Conservation (phyloP, 2,329 filamentous ascomycete genomes). For the Stagonosporopsis tanaceti region DNA sequence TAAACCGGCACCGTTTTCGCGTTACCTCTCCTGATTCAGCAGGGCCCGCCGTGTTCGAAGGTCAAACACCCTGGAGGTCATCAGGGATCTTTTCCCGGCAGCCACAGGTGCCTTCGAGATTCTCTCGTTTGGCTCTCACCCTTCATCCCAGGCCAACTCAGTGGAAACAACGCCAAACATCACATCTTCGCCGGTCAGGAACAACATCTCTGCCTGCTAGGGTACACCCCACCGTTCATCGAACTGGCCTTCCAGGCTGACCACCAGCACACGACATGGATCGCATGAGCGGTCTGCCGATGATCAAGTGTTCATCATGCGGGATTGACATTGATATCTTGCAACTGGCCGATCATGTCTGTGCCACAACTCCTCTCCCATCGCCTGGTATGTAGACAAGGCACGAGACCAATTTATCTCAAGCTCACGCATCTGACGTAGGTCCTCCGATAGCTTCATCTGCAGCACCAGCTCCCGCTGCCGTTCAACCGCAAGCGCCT, state of each 20-base stretch:
- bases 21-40: conserved; percentile 41
- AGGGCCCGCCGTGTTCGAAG: conserved; percentile 34
- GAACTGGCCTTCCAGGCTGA: conserved; percentile 9
- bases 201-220: conserved; percentile 8
- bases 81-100: conserved; percentile 35
- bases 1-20: conserved; percentile 46
- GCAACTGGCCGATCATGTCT: conserved; percentile 85
- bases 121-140: conserved; percentile 25
- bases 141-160: conserved; percentile 37
- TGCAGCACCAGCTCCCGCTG: conserved; percentile 2
- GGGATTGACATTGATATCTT: conserved; percentile 77
- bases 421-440: conserved; percentile 5
- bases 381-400: conserved; percentile 52
- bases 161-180: conserved; percentile 27
- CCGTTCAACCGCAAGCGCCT: conserved; percentile 10
- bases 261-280: conserved; percentile 36
- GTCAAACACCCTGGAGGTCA: conserved; percentile 37
- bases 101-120: conserved; percentile 30
- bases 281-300: conserved; percentile 45
- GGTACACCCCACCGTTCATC: conserved; percentile 8
- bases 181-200: conserved; percentile 8
- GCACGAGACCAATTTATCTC: neutral
- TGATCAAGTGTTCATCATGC: conserved; percentile 52
- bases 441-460: conserved; percentile 6
- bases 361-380: conserved; percentile 55